Conservation (phyloP, 225 moss, liverwort and hornwort genomes). For the Sphagnum tenellum region DNA sequence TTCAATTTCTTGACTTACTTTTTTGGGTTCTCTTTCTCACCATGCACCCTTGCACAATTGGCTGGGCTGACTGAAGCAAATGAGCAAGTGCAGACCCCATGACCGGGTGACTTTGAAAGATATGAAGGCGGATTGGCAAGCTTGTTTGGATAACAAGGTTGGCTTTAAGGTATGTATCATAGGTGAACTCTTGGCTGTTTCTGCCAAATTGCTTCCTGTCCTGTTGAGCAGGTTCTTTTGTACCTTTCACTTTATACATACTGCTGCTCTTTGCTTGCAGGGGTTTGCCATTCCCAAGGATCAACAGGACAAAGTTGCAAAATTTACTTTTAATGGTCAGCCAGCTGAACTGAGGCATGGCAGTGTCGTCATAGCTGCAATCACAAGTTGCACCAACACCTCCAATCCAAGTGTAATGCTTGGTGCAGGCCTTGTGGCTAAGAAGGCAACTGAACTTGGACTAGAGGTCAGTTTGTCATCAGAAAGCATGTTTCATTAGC, state of each 20-base stretch:
- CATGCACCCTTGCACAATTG: background rate
- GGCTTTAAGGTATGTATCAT: slow-evolving; percentile 69
- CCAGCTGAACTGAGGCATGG: slow-evolving; percentile 82
- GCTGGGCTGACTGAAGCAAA: too few relatives aligned
- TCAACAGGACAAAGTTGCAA: slow-evolving; percentile 30
- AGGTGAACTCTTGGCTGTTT: too few relatives aligned
- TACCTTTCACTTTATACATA: too few relatives aligned
- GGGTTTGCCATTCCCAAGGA: slow-evolving; percentile 58
- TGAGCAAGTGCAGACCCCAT: slow-evolving; percentile 59
- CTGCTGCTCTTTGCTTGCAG: slow-evolving; percentile 4
- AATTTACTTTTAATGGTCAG: slow-evolving; percentile 58
- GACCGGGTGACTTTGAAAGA: slow-evolving; percentile 77
- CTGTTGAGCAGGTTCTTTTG: background rate
- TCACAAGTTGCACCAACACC: slow-evolving; percentile 98
- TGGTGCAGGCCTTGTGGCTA: slow-evolving; percentile 55
- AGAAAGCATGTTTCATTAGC: too few relatives aligned
- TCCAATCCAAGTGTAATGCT: slow-evolving; percentile 61
- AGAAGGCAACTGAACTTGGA: slow-evolving; percentile 48
- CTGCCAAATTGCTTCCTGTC: background rate
- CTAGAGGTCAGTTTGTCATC: slow-evolving; percentile 14
- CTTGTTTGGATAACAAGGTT: slow-evolving; percentile 82
- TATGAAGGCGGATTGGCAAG: slow-evolving; percentile 93
- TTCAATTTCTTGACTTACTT: background rate
- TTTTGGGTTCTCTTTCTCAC: background rate
- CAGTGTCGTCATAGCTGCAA: slow-evolving; percentile 87